Evolutionary conservation across 345 rosid species (phyloP).

Genomic region (Excoecaria cochinchinensis): DNA sequence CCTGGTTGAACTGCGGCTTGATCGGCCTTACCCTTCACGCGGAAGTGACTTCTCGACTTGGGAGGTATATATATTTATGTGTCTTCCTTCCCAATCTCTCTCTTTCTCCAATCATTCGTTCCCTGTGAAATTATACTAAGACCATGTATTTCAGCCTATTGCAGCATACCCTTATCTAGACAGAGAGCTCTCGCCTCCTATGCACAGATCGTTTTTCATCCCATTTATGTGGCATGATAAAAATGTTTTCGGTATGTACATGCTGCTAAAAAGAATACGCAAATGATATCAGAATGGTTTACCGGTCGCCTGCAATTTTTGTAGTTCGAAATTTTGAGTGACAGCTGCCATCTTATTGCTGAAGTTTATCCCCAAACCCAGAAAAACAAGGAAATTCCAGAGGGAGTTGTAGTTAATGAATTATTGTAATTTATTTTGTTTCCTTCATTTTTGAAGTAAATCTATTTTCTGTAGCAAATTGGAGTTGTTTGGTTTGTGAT

Average conservation of each 20-base stretch:
- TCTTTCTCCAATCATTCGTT: neutral
- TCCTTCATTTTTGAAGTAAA: neutral
- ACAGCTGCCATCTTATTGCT: neutral
- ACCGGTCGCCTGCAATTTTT: neutral
- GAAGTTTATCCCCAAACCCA: neutral
- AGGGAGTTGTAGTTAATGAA: neutral
- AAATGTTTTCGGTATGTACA: constrained; percentile 90
- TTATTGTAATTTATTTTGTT: neutral
- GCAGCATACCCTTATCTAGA: constrained; percentile 84
- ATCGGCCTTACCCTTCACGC: constrained; percentile 63
- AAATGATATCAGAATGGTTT: constrained; percentile 6
- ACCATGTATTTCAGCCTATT: constrained; percentile 43
- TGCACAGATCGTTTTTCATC: constrained; percentile 83
- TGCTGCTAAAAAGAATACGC: constrained; percentile 49
- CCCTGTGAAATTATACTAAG: neutral
- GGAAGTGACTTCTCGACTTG: constrained; percentile 86
- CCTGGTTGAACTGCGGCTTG: constrained; percentile 81
- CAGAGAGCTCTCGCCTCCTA: constrained; percentile 84
- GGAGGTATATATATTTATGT: constrained; percentile 58
- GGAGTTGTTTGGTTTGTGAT: constrained; percentile 1
- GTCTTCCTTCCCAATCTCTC: neutral
- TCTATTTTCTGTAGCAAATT: neutral
- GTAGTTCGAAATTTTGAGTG: constrained; percentile 3
- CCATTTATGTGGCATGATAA: constrained; percentile 77
- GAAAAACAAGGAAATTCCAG: neutral